A percentile compares a stretch with the other conserved stretches of the same genome.
phyloP scores from a whole-genome alignment of 1,139 yeast genomes.

The Diutina neorugosa region DNA sequence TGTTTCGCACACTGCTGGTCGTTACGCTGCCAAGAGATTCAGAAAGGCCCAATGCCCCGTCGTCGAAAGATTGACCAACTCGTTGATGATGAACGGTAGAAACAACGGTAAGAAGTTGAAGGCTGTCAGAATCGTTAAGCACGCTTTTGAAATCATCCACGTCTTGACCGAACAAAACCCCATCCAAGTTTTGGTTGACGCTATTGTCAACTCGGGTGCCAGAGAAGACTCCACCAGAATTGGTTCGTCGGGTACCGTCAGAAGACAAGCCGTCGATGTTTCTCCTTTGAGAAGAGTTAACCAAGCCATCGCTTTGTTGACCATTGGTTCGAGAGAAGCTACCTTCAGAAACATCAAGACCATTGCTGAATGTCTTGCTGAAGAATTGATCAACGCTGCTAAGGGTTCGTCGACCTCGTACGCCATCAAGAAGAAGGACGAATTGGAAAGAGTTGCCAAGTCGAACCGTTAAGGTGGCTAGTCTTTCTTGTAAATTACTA shows the following conservation, averaged over 20 bases:
- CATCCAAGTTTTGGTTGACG: constrained; percentile 97
- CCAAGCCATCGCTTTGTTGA: constrained; percentile 96
- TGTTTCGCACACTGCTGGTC: constrained; percentile 99
- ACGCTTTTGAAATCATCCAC: constrained; percentile 95
- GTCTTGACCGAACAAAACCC: constrained; percentile 99
- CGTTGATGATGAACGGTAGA: constrained; percentile 99
- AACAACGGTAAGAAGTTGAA: constrained; percentile 99
- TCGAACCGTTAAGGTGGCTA: constrained; percentile 82
- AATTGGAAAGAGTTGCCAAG: constrained; percentile 99
- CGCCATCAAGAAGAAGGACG: constrained; percentile 99
- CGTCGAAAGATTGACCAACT: constrained; percentile 98
- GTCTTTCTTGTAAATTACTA: constrained; percentile 7
- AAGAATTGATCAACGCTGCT: constrained; percentile 99
- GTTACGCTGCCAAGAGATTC: constrained; percentile 99
- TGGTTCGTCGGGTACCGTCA: constrained; percentile 99
- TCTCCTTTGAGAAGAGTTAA: constrained; percentile 99
- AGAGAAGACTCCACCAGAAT: constrained; percentile 99
- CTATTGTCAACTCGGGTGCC: constrained; percentile 99
- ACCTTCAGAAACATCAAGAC: constrained; percentile 99
- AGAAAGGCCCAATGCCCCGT: constrained; percentile 99
- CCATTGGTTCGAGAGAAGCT: constrained; percentile 99
- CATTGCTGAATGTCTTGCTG: constrained; percentile 99
- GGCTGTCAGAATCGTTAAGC: constrained; percentile 99
- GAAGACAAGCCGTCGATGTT: constrained; percentile 99
- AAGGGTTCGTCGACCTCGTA: constrained; percentile 99